phyloP scores from a whole-genome alignment of 2,329 filamentous ascomycete species.

The Fusarium metavorans region DNA sequence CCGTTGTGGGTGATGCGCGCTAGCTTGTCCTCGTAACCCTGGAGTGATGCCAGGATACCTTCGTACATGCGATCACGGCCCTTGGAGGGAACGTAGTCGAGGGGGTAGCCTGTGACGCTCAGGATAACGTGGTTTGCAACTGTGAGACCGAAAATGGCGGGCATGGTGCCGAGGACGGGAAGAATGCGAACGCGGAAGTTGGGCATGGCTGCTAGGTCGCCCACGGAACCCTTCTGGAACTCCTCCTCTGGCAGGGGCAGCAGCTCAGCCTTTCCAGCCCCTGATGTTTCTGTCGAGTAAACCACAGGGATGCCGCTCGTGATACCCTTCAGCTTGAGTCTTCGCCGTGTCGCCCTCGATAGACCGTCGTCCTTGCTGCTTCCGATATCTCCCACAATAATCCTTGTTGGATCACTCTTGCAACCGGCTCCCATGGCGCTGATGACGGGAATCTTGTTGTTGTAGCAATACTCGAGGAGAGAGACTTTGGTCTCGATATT shows the following conservation, averaged over 20 bases:
- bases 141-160: slow-evolving; percentile 92
- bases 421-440: slow-evolving; percentile 97
- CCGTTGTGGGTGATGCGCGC: slow-evolving; percentile 58
- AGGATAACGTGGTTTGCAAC: slow-evolving; percentile 94
- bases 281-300: slow-evolving; percentile 90
- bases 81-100: slow-evolving; percentile 85
- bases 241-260: slow-evolving; percentile 90
- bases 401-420: slow-evolving; percentile 86
- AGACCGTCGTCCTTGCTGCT: slow-evolving; percentile 88
- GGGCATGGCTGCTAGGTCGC: slow-evolving; percentile 87
- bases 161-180: slow-evolving; percentile 96
- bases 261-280: slow-evolving; percentile 90
- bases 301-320: slow-evolving; percentile 89
- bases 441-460: slow-evolving; percentile 82
- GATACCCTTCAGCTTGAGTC: slow-evolving; percentile 82
- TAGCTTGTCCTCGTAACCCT: slow-evolving; percentile 83
- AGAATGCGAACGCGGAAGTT: slow-evolving; percentile 96
- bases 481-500: slow-evolving; percentile 98
- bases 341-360: slow-evolving; percentile 84
- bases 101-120: slow-evolving; percentile 83
- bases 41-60: slow-evolving; percentile 79
- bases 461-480: slow-evolving; percentile 87
- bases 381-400: slow-evolving; percentile 93
- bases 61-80: slow-evolving; percentile 93
- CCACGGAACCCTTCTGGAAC: slow-evolving; percentile 85